These are phyloP conservation scores for Aspergillus asperescens DNA, from an alignment of 495 filamentous ascomycete genomes.

Conservation along the genomic window DNA sequence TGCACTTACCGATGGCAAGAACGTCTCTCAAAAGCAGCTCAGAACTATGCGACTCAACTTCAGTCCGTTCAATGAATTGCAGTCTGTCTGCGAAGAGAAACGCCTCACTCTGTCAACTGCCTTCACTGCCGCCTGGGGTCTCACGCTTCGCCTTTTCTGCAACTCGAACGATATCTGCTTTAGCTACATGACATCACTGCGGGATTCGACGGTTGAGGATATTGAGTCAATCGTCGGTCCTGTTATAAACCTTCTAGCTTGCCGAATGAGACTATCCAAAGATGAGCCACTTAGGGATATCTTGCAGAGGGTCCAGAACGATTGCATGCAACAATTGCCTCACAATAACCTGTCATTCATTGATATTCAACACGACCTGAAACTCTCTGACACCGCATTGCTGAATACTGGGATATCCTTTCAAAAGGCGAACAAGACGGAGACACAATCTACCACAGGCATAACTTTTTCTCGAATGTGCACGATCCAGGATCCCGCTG, in stretches of 20 bases:
- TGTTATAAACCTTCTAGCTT: conserved; percentile 51
- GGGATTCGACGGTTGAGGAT: conserved; percentile 42
- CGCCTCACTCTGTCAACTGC: conserved; percentile 48
- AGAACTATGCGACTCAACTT: conserved; percentile 36
- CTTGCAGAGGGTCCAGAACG: conserved; percentile 40
- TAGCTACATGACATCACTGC: conserved; percentile 49
- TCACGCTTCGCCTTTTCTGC: conserved; percentile 47
- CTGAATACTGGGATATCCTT: conserved; percentile 3
- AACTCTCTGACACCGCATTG: conserved; percentile 18
- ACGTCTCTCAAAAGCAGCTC: conserved; percentile 18
- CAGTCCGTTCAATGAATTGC: conserved; percentile 24
- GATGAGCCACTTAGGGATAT: conserved; percentile 24
- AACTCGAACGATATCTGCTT: conserved; percentile 49
- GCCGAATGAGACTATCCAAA: conserved; percentile 38
- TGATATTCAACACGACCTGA: conserved; percentile 49
- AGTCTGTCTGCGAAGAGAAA: conserved; percentile 40
- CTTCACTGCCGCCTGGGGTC: conserved; percentile 50
- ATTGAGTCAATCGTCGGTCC: conserved; percentile 47
- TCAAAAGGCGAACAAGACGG: background rate
- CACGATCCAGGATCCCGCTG: conserved; percentile 23
- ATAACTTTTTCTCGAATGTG: background rate
- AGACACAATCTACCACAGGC: background rate
- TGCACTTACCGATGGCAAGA: conserved; percentile 31
- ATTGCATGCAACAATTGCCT: conserved; percentile 46
- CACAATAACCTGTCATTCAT: conserved; percentile 47